Base-by-base conservation (phyloP, 352 stramenopile species). In the Phytophthora megakarya region DNA sequence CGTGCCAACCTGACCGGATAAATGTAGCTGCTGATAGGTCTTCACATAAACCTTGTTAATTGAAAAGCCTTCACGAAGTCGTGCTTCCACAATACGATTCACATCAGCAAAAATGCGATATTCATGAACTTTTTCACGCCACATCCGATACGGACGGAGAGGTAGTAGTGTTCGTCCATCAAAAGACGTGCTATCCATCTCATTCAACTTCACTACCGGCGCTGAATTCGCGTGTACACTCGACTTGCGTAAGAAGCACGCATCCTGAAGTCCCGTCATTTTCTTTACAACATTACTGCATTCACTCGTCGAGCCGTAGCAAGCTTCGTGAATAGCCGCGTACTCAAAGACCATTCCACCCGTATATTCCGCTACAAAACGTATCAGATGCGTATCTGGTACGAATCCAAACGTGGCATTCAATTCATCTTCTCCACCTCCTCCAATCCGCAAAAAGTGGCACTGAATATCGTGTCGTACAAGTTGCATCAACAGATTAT, bases 401-500 rank as follows among this genome's bases (percentile, higher is more conserved):
- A 96, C 86, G 54, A 90, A 95, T 1, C 88, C 88, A 62, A 96
- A 95, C 18, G 84, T 90, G 3, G 81, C 72, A 51, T 87, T 80
- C 12, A 81, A 67, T 25, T 89, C 79, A 35, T 82, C 83, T 39
- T 77, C 59, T 47, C 58, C 73, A 2, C 71, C 65, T 16, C 80
- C 79, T 11, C 88, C 85, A 23, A 95, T 75, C 2, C 80, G 78
- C 39, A 96, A 72, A 47, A 95, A 94, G 52, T 95, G 79, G 40
- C 86, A 95, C 39, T 93, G 80, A 42, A 95, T 86, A 64, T 96
- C 85, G 57, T 96, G 88, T 6, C 88, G 86, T 40, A 88, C 81
- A n/a, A 96, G 80, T 39, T 96, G 86, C 88, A 95, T 95, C 26
- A 95, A 65, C 39, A 96, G 57, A 28, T 86, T 90, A 67, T 96